Conservation (phyloP, 225 moss, liverwort and hornwort genomes). For the Polytrichum commune region DNA sequence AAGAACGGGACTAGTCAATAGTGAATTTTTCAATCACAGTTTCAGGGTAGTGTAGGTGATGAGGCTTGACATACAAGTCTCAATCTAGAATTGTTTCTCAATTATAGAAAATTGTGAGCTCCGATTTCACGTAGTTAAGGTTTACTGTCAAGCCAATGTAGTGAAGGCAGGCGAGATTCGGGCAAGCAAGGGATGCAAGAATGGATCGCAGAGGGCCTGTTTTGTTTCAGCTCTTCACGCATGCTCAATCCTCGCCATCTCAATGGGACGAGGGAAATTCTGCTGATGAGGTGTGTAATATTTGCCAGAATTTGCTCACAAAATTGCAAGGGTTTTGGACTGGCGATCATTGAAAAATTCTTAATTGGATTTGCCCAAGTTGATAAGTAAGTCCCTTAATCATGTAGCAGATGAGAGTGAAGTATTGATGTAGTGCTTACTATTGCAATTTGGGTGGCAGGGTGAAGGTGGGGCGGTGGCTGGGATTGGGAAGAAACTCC, state of each 20-base stretch:
- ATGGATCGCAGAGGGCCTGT: slow-evolving; percentile 6
- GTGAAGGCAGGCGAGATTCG: not conserved
- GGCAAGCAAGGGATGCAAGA: not conserved
- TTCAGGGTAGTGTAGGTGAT: too few species aligned
- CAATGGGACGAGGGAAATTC: not conserved
- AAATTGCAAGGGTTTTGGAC: not conserved
- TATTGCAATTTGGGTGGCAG: slow-evolving; percentile 5
- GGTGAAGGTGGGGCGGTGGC: slow-evolving; percentile 3
- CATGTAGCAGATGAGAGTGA: not conserved
- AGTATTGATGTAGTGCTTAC: not conserved
- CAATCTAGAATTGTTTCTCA: too few species aligned
- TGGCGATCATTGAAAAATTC: not conserved
- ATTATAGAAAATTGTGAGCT: too few species aligned
- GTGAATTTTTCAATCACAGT: too few species aligned
- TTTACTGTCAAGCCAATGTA: too few species aligned
- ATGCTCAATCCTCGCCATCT: slow-evolving; percentile 4
- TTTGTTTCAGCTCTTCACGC: slow-evolving; percentile 10
- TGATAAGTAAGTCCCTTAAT: not conserved
- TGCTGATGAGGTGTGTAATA: not conserved
- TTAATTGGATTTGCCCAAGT: too few species aligned
- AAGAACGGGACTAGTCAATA: too few species aligned
- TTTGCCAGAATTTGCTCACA: not conserved
- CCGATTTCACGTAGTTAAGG: too few species aligned
- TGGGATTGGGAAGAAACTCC: not conserved
- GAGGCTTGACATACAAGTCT: too few species aligned